phyloP scores from a whole-genome alignment of 352 stramenopile genomes.

The Hyaloperonospora brassicae region DNA sequence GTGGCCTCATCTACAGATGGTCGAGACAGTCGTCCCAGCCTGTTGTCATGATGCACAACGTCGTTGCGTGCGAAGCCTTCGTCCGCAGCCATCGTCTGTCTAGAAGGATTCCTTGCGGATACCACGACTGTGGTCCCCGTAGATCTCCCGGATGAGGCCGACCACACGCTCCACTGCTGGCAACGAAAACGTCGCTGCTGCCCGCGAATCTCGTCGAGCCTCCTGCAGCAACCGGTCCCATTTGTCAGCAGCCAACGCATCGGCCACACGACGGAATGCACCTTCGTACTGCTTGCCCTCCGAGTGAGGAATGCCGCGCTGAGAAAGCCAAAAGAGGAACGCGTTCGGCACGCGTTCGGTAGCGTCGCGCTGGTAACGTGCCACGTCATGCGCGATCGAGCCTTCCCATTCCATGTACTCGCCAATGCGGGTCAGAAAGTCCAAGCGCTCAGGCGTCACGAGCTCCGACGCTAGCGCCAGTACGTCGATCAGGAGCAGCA shows the following conservation, averaged over 20 bases:
- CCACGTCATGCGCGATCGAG: slow-evolving; percentile 72
- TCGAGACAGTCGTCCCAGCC: too few relatives aligned
- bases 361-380: slow-evolving; percentile 52
- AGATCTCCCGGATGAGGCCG: slow-evolving; percentile 55
- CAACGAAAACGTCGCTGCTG: slow-evolving; percentile 42
- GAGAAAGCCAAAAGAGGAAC: slow-evolving; percentile 66
- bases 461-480: slow-evolving; percentile 49
- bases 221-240: slow-evolving; percentile 40
- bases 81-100: neutral
- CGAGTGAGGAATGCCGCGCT: slow-evolving; percentile 28
- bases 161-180: slow-evolving; percentile 51
- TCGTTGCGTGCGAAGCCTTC: too few relatives aligned
- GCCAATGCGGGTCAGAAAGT: slow-evolving; percentile 56
- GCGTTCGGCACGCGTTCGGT: slow-evolving; percentile 63
- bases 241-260: slow-evolving; percentile 29
- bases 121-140: slow-evolving; percentile 35
- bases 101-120: slow-evolving; percentile 54
- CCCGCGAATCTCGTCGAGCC: slow-evolving; percentile 20
- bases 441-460: slow-evolving; percentile 48
- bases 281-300: slow-evolving; percentile 32
- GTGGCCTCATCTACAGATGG: too few relatives aligned
- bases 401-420: slow-evolving; percentile 85
- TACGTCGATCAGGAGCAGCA: slow-evolving; percentile 74
- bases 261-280: slow-evolving; percentile 40
- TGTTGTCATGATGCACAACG: too few relatives aligned